These are phyloP conservation scores for Proliferodiscus dingleyae DNA, from an alignment of 2,329 filamentous ascomycete species.

Conservation along the genomic window DNA sequence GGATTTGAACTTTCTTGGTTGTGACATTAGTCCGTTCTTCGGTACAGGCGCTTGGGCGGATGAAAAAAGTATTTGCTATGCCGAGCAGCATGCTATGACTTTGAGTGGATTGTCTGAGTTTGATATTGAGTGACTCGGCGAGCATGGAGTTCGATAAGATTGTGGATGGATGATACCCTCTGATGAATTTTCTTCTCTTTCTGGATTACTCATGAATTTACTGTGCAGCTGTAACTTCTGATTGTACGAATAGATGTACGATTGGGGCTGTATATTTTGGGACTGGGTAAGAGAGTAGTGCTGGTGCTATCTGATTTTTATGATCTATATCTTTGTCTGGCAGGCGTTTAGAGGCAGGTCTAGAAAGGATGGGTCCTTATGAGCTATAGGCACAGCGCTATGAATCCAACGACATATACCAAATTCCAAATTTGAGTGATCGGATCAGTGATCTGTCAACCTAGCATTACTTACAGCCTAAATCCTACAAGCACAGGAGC, in stretches of 20 bases:
- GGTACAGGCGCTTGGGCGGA: slow-evolving; percentile 17
- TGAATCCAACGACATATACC: background rate
- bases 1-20: slow-evolving; percentile 9
- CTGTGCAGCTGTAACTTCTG: too few relatives aligned
- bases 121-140: slow-evolving; percentile 2
- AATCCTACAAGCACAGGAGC: too few relatives aligned
- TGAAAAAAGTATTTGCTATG: slow-evolving; percentile 1
- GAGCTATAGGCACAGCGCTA: background rate
- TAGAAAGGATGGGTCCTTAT: too few relatives aligned
- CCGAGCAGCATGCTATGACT: slow-evolving; percentile 10
- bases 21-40: slow-evolving; percentile 11
- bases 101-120: slow-evolving; percentile 16
- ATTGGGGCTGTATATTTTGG: too few relatives aligned
- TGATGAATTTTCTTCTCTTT: too few relatives aligned
- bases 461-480: too few relatives aligned
- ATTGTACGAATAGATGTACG: background rate
- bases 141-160: background rate
- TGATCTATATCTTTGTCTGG: too few relatives aligned
- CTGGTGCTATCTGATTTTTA: too few relatives aligned
- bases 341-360: too few relatives aligned
- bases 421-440: background rate
- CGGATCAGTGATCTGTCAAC: too few relatives aligned
- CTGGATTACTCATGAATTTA: too few relatives aligned
- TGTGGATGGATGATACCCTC: background rate
- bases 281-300: too few relatives aligned